These are phyloP conservation scores for Helianthus tuberosus DNA, from an alignment of 129 eudicot species.

Conservation along the genomic window DNA sequence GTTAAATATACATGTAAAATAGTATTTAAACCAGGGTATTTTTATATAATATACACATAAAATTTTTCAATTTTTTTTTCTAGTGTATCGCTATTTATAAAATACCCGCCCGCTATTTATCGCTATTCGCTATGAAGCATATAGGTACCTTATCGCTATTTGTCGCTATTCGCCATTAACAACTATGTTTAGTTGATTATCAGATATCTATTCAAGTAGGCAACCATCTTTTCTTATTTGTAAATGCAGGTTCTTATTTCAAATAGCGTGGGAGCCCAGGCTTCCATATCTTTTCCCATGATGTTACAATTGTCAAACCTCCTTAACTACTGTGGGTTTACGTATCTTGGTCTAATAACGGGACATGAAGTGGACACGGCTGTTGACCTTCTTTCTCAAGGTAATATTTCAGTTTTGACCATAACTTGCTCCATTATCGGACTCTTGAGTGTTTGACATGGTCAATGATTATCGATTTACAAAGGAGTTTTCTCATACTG, in stretches of 20 bases:
- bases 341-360: constrained; percentile 69
- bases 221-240: constrained; percentile 23
- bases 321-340: constrained; percentile 56
- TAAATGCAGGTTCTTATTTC: constrained; percentile 74
- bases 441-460: background rate
- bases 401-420: constrained; percentile 41
- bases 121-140: no score
- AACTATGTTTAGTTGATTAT: no score
- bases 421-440: constrained; percentile 14
- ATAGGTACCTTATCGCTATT: no score
- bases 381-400: constrained; percentile 41
- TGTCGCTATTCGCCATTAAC: no score
- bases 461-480: background rate
- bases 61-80: no score
- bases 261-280: constrained; percentile 47
- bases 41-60: no score
- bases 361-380: constrained; percentile 59
- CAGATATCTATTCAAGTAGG: background rate
- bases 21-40: no score
- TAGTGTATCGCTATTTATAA: no score
- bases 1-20: no score
- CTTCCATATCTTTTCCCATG: constrained; percentile 47
- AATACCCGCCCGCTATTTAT: no score
- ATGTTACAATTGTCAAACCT: constrained; percentile 55
- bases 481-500: constrained; percentile 2